phyloP scores from a whole-genome alignment of 2,329 filamentous ascomycete genomes.

The Tothia fuscella region DNA sequence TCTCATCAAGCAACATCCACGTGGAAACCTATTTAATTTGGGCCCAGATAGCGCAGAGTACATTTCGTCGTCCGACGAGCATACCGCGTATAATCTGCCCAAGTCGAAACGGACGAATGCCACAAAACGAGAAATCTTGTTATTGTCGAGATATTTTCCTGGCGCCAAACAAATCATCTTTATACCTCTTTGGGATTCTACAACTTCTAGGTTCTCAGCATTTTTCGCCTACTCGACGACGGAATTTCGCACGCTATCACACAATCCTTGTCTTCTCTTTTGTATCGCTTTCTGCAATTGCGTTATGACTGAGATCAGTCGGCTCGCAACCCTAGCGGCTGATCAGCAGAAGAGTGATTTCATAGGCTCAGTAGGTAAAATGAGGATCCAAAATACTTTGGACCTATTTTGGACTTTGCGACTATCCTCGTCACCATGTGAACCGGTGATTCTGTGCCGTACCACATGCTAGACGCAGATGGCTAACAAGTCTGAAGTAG shows the following conservation, averaged over 20 bases:
- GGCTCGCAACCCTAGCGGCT: slow-evolving; percentile 26
- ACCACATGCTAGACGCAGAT: too few relatives aligned
- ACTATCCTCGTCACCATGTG: too few relatives aligned
- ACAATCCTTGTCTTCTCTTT: slow-evolving; percentile 29
- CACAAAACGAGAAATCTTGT: slow-evolving; percentile 23
- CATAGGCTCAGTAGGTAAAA: slow-evolving; percentile 30
- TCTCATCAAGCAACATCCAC: slow-evolving; percentile 20
- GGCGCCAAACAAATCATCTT: slow-evolving; percentile 37
- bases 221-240: slow-evolving; percentile 32
- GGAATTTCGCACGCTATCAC: slow-evolving; percentile 18
- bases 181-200: slow-evolving; percentile 39
- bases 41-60: slow-evolving; percentile 17
- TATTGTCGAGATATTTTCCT: slow-evolving; percentile 35
- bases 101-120: slow-evolving; percentile 16
- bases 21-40: slow-evolving; percentile 24
- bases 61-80: slow-evolving; percentile 16
- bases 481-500: too few relatives aligned
- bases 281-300: slow-evolving; percentile 31
- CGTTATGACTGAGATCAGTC: slow-evolving; percentile 29
- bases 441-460: too few relatives aligned
- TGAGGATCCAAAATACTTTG: too few relatives aligned
- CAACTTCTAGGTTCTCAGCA: slow-evolving; percentile 34
- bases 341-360: slow-evolving; percentile 41
- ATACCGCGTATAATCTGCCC: slow-evolving; percentile 11
- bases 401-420: too few relatives aligned